phyloP scores from a whole-genome alignment of 139 green algal species.

The Chlorella sp. region DNA sequence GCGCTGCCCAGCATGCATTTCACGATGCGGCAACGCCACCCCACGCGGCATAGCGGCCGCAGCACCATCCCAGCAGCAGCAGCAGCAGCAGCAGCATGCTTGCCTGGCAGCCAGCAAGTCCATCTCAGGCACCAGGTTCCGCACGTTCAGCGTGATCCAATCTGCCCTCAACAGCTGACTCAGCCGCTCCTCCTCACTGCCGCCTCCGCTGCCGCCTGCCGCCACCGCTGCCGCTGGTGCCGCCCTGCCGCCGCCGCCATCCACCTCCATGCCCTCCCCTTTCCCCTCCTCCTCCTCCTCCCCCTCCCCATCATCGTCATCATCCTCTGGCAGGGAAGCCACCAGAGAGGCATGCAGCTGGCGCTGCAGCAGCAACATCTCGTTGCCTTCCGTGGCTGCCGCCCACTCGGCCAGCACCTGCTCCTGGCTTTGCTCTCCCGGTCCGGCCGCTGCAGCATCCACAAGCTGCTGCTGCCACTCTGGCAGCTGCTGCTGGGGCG shows the following conservation, averaged over 20 bases:
- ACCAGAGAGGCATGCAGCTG: slow-evolving; percentile 3
- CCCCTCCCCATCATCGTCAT: not conserved
- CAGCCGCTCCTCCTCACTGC: not conserved
- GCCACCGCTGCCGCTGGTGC: not conserved
- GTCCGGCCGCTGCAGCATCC: not conserved
- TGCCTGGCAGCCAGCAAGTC: slow-evolving; percentile 12
- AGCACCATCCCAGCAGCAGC: too few relatives aligned
- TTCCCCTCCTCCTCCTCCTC: not conserved
- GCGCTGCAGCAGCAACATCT: slow-evolving; percentile 43
- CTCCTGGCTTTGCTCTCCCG: not conserved
- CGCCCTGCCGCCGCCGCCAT: not conserved
- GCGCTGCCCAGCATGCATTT: not conserved
- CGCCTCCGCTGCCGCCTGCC: not conserved
- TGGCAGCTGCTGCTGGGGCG: not conserved
- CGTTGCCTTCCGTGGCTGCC: slow-evolving; percentile 15
- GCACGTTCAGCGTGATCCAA: slow-evolving; percentile 33
- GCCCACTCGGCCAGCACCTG: not conserved
- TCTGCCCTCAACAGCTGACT: slow-evolving; percentile 43
- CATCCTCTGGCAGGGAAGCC: not conserved
- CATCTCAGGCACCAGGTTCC: slow-evolving; percentile 20
- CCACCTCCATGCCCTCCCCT: not conserved
- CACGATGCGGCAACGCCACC: too few relatives aligned
- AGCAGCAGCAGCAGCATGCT: not conserved
- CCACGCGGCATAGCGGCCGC: too few relatives aligned
- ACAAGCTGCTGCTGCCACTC: not conserved